Percentiles rank a stretch among this genome's conserved stretches.
phyloP scores from a whole-genome alignment of 495 filamentous ascomycete genomes.

The Geoglossum glabrum region DNA sequence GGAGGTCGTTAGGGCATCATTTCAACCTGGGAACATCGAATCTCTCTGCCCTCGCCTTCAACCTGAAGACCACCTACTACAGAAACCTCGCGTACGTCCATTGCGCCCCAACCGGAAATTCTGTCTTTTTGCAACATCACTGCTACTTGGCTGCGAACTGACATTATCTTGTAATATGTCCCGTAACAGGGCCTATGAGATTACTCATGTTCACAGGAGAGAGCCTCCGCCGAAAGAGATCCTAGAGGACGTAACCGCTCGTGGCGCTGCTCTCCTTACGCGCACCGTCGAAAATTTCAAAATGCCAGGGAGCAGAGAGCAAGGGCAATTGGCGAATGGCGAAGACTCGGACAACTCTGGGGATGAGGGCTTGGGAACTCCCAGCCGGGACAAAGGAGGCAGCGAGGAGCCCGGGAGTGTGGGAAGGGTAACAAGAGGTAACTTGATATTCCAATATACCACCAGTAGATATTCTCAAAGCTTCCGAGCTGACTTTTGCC shows the following conservation, averaged over 20 bases:
- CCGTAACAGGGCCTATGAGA: constrained; percentile 45
- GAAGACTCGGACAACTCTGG: constrained; percentile 32
- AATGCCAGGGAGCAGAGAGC: constrained; percentile 19
- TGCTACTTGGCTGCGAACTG: neutral
- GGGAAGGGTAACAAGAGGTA: constrained; percentile 39
- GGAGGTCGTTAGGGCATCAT: constrained; percentile 49
- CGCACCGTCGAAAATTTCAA: constrained; percentile 55
- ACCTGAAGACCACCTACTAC: constrained; percentile 65
- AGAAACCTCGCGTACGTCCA: constrained; percentile 45
- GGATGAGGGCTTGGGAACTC: constrained; percentile 36
- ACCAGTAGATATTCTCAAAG: neutral
- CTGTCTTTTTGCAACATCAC: neutral
- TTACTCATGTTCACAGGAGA: constrained; percentile 43
- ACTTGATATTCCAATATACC: constrained; percentile 6
- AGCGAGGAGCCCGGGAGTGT: constrained; percentile 38
- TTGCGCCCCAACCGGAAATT: neutral
- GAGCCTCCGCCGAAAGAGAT: constrained; percentile 69
- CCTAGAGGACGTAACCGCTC: constrained; percentile 53
- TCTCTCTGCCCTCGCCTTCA: constrained; percentile 51
- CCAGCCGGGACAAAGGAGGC: constrained; percentile 36
- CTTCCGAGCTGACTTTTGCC: neutral
- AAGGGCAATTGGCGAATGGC: constrained; percentile 16
- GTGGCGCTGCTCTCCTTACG: constrained; percentile 53
- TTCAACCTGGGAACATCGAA: constrained; percentile 41
- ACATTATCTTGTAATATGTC: constrained; percentile 10